Conservation (phyloP, 2,329 filamentous ascomycete genomes). For the Fusarium denticulatum region DNA sequence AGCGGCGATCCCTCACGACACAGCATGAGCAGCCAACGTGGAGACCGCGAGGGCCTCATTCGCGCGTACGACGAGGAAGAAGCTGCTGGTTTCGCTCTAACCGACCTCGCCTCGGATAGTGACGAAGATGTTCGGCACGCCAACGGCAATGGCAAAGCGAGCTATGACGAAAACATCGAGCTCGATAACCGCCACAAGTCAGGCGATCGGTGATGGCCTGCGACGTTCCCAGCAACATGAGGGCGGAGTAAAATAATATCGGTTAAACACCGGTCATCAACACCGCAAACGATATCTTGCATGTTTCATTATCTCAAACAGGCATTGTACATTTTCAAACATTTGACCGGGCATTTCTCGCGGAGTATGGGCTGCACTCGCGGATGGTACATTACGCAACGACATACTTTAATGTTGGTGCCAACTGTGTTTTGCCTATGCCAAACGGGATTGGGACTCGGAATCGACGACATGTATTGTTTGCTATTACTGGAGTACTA, state of each 20-base stretch:
- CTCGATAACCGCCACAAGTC: slow-evolving; percentile 61
- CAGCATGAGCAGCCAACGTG: slow-evolving; percentile 70
- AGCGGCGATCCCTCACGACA: slow-evolving; percentile 73
- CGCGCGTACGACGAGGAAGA: slow-evolving; percentile 90
- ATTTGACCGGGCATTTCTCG: slow-evolving; percentile 37
- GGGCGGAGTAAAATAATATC: slow-evolving; percentile 13
- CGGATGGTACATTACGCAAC: slow-evolving; percentile 36
- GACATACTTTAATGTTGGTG: slow-evolving; percentile 35
- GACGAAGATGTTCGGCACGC: slow-evolving; percentile 65
- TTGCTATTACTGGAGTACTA: slow-evolving; percentile 43
- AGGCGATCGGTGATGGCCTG: slow-evolving; percentile 45
- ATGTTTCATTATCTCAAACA: slow-evolving; percentile 35
- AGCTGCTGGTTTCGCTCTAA: slow-evolving; percentile 76
- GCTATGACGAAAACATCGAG: slow-evolving; percentile 58
- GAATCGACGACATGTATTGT: slow-evolving; percentile 36
- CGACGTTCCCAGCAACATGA: slow-evolving; percentile 31
- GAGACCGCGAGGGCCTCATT: slow-evolving; percentile 85
- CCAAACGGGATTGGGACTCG: slow-evolving; percentile 24
- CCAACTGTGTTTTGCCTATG: slow-evolving; percentile 31
- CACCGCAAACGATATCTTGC: slow-evolving; percentile 27
- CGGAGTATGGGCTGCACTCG: slow-evolving; percentile 36
- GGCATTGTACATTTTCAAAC: slow-evolving; percentile 43
- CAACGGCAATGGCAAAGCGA: slow-evolving; percentile 55
- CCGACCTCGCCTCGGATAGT: slow-evolving; percentile 81
- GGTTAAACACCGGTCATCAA: background rate